These are phyloP conservation scores for Phytophthora hybrid DNA, from an alignment of 352 stramenopile genomes.

Conservation along the genomic window DNA sequence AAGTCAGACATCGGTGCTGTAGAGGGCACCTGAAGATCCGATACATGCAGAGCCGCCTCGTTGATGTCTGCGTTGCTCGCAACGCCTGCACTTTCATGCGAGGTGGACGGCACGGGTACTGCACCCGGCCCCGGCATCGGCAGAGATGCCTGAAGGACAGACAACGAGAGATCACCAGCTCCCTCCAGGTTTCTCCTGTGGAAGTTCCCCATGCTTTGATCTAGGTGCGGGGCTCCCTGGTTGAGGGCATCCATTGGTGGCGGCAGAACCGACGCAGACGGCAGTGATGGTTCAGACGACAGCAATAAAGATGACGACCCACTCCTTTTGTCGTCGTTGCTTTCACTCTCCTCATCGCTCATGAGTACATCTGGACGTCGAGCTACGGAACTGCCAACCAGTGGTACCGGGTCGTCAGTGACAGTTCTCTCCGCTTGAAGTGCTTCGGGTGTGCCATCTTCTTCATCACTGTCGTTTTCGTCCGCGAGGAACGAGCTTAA, in stretches of 20 bases:
- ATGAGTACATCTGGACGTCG: constrained; percentile 27
- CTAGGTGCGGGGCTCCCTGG: not conserved
- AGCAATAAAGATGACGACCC: not conserved
- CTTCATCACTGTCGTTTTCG: constrained; percentile 10
- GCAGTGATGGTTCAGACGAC: constrained; percentile 14
- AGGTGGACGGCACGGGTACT: not conserved
- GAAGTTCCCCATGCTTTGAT: constrained; percentile 14
- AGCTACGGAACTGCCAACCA: not conserved
- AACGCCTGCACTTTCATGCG: not conserved
- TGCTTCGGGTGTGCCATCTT: not conserved
- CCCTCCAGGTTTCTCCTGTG: constrained; percentile 28
- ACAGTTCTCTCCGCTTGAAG: not conserved
- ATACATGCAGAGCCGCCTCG: constrained; percentile 14
- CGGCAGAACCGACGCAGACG: not conserved
- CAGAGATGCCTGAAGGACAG: constrained; percentile 33
- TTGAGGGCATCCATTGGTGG: not conserved
- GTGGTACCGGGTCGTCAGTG: not conserved
- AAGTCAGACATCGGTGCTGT: constrained; percentile 16
- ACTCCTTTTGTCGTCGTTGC: not conserved
- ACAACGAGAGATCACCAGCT: constrained; percentile 27
- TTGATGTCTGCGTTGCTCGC: constrained; percentile 1
- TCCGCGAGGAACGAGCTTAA: constrained; percentile 18
- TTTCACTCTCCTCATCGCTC: constrained; percentile 42
- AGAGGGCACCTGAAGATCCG: constrained; percentile 21
- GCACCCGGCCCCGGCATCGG: constrained; percentile 12